Percentiles rank a stretch among this genome's conserved stretches.
Evolutionary conservation across 164 flowering plant species (phyloP).

Genomic region (Annona squamosa): DNA sequence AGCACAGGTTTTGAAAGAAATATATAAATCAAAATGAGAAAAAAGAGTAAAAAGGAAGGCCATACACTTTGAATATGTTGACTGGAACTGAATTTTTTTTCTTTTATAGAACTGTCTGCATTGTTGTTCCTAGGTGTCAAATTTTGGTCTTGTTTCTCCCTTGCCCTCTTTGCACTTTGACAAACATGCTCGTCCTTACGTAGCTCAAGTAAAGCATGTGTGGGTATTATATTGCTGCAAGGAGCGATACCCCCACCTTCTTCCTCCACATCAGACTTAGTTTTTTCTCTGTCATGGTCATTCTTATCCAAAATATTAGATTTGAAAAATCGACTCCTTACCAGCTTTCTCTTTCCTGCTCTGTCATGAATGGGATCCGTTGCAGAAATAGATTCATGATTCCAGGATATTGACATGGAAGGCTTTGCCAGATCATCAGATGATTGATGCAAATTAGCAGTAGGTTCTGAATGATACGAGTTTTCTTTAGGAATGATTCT

Average conservation of each 20-base stretch:
- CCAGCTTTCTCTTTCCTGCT: conserved; percentile 24
- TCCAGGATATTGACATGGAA: conserved; percentile 30
- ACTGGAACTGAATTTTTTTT: conserved; percentile 31
- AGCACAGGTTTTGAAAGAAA: not conserved
- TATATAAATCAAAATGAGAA: conserved; percentile 3
- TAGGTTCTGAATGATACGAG: conserved; percentile 13
- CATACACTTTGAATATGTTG: conserved; percentile 26
- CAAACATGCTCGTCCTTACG: no score
- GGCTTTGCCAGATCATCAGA: conserved; percentile 29
- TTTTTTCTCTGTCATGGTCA: conserved; percentile 20
- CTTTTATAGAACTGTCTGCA: conserved; percentile 16
- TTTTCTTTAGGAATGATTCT: conserved; percentile 12
- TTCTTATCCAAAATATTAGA: conserved; percentile 23
- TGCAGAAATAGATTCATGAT: conserved; percentile 14
- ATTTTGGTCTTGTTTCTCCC: no score
- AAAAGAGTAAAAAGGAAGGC: conserved; percentile 4
- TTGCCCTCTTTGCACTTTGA: no score
- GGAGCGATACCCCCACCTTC: conserved; percentile 4
- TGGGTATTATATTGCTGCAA: conserved; percentile 10
- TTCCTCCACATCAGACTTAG: conserved; percentile 16
- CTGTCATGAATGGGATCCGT: conserved; percentile 22
- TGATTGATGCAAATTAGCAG: conserved; percentile 21
- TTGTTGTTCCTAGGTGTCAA: not conserved
- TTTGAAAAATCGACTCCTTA: conserved; percentile 59
- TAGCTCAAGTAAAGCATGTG: conserved; percentile 4